A percentile compares a stretch with the other conserved stretches of the same genome.
Evolutionary conservation across 345 rosid genomes (phyloP).

Genomic region (Populus euphratica): DNA sequence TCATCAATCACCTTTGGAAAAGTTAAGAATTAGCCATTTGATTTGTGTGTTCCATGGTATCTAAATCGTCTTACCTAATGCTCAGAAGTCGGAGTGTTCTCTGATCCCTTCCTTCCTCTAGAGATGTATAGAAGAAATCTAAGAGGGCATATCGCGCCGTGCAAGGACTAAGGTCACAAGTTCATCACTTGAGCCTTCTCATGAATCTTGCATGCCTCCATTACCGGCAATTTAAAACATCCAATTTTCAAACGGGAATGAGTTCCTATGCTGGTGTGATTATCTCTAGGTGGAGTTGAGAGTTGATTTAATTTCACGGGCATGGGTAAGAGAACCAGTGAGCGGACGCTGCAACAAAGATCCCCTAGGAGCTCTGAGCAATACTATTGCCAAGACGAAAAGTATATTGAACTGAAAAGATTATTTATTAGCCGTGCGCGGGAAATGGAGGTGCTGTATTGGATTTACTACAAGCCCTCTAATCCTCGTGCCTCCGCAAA

Average conservation of each 20-base stretch:
- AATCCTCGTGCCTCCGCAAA: too few species aligned
- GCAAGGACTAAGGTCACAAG: neutral
- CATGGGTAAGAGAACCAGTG: too few species aligned
- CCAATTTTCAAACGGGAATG: neutral
- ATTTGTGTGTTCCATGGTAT: neutral
- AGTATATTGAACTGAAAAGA: too few species aligned
- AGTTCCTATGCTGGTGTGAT: too few species aligned
- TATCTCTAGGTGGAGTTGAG: too few species aligned
- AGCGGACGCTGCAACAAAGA: too few species aligned
- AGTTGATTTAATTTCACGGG: too few species aligned
- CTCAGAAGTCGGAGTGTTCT: neutral
- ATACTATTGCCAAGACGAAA: neutral
- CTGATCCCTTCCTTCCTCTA: neutral
- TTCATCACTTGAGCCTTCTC: neutral
- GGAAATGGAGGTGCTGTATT: too few species aligned
- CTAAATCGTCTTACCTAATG: neutral
- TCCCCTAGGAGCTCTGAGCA: neutral
- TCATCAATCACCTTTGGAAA: neutral
- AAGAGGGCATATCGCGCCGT: neutral
- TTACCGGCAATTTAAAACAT: neutral
- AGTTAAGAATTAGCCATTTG: neutral
- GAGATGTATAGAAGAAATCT: neutral
- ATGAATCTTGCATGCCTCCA: neutral
- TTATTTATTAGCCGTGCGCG: too few species aligned
- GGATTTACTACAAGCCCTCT: too few species aligned